Conservation (phyloP, 768 basidiomycete genomes). For the Xerocomellus chrysenteron region DNA sequence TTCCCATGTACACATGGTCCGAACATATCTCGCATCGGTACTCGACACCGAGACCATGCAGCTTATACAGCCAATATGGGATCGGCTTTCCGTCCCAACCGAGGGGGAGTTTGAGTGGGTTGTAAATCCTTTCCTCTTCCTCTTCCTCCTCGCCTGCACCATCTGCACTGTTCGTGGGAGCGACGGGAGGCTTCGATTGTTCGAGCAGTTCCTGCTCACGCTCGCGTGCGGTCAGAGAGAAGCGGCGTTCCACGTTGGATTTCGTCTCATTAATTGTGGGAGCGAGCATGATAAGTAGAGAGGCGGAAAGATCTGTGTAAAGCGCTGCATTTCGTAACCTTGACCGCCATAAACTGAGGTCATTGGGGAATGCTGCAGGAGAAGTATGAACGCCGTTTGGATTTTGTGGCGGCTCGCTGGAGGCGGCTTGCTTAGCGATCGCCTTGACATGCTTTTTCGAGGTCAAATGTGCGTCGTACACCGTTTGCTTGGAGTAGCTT, state of each 20-base stretch:
- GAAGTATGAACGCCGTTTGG: constrained; percentile 31
- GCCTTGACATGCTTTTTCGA: constrained; percentile 97
- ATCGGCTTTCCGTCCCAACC: constrained; percentile 99
- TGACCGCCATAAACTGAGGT: constrained; percentile 33
- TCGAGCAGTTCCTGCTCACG: constrained; percentile 92
- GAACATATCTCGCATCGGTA: constrained; percentile 98
- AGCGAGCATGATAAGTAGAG: constrained; percentile 63
- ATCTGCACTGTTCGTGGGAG: constrained; percentile 42
- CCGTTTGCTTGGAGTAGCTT: constrained; percentile 93
- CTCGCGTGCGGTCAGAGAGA: constrained; percentile 96
- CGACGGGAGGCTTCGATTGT: constrained; percentile 51
- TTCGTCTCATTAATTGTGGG: constrained; percentile 83
- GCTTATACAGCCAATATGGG: constrained; percentile 97
- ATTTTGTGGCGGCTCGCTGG: constrained; percentile 35
- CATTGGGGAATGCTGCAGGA: constrained; percentile 36
- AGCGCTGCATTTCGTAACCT: constrained; percentile 67
- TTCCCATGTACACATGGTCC: constrained; percentile 95
- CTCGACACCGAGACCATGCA: constrained; percentile 97
- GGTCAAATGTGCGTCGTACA: constrained; percentile 92
- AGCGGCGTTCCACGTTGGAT: constrained; percentile 93
- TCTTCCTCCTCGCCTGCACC: constrained; percentile 79
- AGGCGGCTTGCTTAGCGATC: constrained; percentile 62
- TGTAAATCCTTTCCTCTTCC: constrained; percentile 96
- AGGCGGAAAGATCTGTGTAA: constrained; percentile 66
- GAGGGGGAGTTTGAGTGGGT: constrained; percentile 93